These are phyloP conservation scores for Theileria equi DNA, from an alignment of 169 alveolate species.

Conservation along the genomic window DNA sequence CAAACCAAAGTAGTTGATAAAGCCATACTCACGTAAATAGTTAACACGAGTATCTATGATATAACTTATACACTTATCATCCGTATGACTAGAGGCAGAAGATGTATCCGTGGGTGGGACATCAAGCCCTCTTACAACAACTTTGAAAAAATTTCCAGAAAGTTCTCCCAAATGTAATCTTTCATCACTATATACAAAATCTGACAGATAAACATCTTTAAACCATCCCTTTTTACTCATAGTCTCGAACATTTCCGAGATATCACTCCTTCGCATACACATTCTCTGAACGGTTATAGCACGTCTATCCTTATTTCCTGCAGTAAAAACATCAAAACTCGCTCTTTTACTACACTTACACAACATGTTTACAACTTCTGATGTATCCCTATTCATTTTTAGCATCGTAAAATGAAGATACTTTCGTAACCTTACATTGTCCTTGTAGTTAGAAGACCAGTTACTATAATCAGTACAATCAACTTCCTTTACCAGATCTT, in stretches of 20 bases:
- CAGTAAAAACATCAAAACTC: constrained; percentile 78
- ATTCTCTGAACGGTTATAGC: constrained; percentile 88
- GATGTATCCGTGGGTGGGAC: constrained; percentile 27
- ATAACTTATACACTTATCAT: too few species aligned
- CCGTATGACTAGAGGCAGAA: too few species aligned
- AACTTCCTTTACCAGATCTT: constrained; percentile 36
- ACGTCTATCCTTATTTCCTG: constrained; percentile 91
- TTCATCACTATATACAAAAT: constrained; percentile 75
- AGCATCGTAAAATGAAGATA: constrained; percentile 75
- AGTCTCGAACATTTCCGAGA: constrained; percentile 70
- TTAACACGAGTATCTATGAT: constrained; percentile 67
- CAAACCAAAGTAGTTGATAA: constrained; percentile 90
- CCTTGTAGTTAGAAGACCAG: constrained; percentile 26
- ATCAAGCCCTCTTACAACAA: constrained; percentile 80
- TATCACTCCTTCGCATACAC: constrained; percentile 65
- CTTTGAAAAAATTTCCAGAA: constrained; percentile 87
- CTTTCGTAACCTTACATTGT: constrained; percentile 19
- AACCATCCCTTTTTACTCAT: constrained; percentile 71
- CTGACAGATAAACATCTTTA: constrained; percentile 78
- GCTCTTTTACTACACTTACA: constrained; percentile 80
- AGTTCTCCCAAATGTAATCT: constrained; percentile 85
- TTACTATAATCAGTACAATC: constrained; percentile 43
- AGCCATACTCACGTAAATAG: constrained; percentile 80
- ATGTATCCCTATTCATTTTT: constrained; percentile 88
- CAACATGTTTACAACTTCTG: constrained; percentile 85